Evolutionary conservation across 352 stramenopile species (phyloP).

Genomic region (Elongisporangium undulatum): DNA sequence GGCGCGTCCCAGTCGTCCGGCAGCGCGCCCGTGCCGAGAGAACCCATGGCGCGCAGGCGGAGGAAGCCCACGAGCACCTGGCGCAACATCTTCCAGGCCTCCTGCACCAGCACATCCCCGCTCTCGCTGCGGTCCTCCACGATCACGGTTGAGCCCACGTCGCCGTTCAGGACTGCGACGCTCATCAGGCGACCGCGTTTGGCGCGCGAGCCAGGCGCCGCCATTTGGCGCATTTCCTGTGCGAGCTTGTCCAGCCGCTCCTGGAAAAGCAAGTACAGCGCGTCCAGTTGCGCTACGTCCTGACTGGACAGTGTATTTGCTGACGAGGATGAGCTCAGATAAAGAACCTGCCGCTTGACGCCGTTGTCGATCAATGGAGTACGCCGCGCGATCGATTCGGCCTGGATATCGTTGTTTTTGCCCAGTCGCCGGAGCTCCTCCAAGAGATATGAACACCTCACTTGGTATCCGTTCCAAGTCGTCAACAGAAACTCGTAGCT

Average conservation of each 20-base stretch:
- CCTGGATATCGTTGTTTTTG: conserved; percentile 63
- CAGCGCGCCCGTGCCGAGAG: conserved; percentile 50
- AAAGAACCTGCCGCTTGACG: conserved; percentile 27
- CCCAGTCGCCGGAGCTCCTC: conserved; percentile 50
- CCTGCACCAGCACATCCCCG: conserved; percentile 42
- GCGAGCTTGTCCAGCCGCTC: conserved; percentile 44
- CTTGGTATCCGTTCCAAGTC: conserved; percentile 55
- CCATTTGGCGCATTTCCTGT: conserved; percentile 13
- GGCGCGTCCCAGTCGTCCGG: conserved; percentile 43
- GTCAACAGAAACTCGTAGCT: conserved; percentile 54
- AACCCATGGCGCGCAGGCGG: conserved; percentile 37
- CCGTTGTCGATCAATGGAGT: conserved; percentile 5
- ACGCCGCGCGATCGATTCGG: conserved; percentile 27
- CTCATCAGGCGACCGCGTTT: conserved; percentile 11
- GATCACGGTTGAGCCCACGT: conserved; percentile 16
- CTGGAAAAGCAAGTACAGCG: conserved; percentile 43
- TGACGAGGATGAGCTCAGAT: conserved; percentile 49
- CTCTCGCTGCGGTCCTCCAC: conserved; percentile 19
- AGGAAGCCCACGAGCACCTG: conserved; percentile 65
- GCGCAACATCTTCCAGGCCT: conserved; percentile 74
- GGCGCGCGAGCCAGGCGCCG: not conserved
- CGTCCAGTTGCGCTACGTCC: conserved; percentile 65
- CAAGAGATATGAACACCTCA: conserved; percentile 35
- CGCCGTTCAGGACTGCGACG: conserved; percentile 10
- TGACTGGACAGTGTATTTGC: conserved; percentile 46